Conservation (phyloP, 257 asterid species). For the Schizonepeta tenuifolia region DNA sequence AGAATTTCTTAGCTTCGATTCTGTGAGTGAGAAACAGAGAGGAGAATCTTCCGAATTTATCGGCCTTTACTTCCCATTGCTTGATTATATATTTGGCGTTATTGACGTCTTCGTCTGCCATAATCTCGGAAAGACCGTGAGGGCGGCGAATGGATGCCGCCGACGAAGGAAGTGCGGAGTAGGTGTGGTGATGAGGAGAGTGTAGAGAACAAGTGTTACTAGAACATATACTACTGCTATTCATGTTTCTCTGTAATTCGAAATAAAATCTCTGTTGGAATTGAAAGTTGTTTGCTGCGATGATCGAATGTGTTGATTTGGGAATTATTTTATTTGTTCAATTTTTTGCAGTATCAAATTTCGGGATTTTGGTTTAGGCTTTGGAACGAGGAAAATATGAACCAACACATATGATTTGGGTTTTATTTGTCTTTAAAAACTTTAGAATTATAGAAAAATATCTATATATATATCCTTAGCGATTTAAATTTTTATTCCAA, state of each 20-base stretch:
- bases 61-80: constrained; percentile 46
- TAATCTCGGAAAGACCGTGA: constrained; percentile 46
- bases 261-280: too few relatives aligned
- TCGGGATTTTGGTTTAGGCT: too few relatives aligned
- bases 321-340: too few relatives aligned
- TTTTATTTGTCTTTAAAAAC: too few relatives aligned
- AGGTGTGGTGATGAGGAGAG: constrained; percentile 7
- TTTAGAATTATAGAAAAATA: neutral
- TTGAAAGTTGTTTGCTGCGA: too few relatives aligned
- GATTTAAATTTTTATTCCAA: neutral
- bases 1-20: constrained; percentile 45
- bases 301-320: too few relatives aligned
- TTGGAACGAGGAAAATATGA: too few relatives aligned
- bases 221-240: neutral
- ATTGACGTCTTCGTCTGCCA: constrained; percentile 59
- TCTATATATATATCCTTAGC: too few relatives aligned
- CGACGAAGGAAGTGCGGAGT: constrained; percentile 18
- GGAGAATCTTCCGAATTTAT: constrained; percentile 28
- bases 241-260: too few relatives aligned
- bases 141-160: constrained; percentile 37
- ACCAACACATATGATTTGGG: too few relatives aligned
- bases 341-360: too few relatives aligned
- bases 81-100: constrained; percentile 48
- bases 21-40: constrained; percentile 44
- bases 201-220: constrained; percentile 36